Conservation (phyloP, 2,329 filamentous ascomycete species). For the Myotisia sp. region DNA sequence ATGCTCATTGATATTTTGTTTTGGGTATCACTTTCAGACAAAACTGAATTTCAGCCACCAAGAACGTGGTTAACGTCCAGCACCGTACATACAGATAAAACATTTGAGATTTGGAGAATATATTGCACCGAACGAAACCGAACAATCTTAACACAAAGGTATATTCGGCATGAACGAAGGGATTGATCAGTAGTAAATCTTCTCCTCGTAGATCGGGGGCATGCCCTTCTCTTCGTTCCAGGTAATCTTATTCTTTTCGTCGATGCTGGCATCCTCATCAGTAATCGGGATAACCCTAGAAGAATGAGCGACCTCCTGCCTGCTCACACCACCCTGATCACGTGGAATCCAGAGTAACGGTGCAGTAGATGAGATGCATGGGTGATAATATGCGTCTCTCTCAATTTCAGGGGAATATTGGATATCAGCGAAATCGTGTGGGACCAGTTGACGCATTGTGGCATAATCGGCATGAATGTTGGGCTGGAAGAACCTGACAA, state of each 20-base stretch:
- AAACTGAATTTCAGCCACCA: no score
- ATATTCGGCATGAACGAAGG: no score
- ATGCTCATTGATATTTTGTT: no score
- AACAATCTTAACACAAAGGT: no score
- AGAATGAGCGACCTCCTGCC: conserved; percentile 63
- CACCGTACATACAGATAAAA: no score
- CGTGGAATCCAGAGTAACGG: conserved; percentile 75
- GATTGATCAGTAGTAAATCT: conserved; percentile 36
- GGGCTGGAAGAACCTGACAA: conserved; percentile 54
- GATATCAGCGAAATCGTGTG: conserved; percentile 40
- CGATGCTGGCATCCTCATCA: conserved; percentile 57
- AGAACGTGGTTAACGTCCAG: no score
- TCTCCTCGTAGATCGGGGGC: conserved; percentile 47
- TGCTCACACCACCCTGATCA: conserved; percentile 59
- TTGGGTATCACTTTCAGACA: no score
- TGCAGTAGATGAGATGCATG: conserved; percentile 46
- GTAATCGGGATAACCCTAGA: conserved; percentile 60
- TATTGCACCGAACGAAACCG: no score
- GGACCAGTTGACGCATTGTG: conserved; percentile 54
- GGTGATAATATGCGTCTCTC: conserved; percentile 58
- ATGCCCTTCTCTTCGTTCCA: conserved; percentile 43
- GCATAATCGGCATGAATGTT: conserved; percentile 62
- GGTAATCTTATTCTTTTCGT: conserved; percentile 53
- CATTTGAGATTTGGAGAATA: no score
- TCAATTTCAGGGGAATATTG: conserved; percentile 49